phyloP scores from a whole-genome alignment of 164 flowering plant species.

The Stephania cephalantha region DNA sequence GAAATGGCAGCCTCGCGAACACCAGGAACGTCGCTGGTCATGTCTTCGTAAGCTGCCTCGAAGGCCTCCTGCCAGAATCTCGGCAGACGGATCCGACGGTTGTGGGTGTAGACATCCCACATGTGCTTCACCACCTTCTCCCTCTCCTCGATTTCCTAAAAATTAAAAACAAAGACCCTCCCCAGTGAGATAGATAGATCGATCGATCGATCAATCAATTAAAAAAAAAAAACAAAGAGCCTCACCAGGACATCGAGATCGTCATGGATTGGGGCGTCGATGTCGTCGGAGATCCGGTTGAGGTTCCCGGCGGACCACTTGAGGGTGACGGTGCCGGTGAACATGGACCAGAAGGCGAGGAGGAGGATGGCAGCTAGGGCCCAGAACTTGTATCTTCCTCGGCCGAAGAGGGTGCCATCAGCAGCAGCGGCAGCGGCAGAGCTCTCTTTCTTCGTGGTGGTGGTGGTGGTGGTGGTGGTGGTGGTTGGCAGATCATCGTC shows the following conservation, averaged over 20 bases:
- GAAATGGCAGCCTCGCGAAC: constrained; percentile 65
- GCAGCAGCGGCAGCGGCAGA: background rate
- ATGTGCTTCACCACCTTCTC: constrained; percentile 94
- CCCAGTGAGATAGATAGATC: background rate
- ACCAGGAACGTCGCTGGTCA: constrained; percentile 66
- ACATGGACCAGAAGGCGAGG: constrained; percentile 97
- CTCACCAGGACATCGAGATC: constrained; percentile 81
- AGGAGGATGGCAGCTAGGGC: constrained; percentile 75
- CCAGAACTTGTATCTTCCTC: constrained; percentile 90
- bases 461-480: constrained; percentile 32
- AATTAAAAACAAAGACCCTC: background rate
- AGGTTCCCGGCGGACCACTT: constrained; percentile 90
- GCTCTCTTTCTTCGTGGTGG: constrained; percentile 34
- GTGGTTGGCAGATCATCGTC: constrained; percentile 56
- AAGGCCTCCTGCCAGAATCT: constrained; percentile 94
- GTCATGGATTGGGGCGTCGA: constrained; percentile 48
- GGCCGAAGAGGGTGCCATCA: constrained; percentile 48
- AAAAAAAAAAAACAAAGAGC: background rate
- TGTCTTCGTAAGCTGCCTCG: constrained; percentile 86
- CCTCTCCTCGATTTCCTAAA: constrained; percentile 96
- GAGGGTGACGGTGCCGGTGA: constrained; percentile 89
- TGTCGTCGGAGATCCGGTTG: constrained; percentile 49
- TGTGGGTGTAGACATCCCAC: constrained; percentile 95
- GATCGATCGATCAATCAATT: no score
- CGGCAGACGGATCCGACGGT: constrained; percentile 62